A percentile compares a stretch with the other conserved stretches of the same genome.
Evolutionary conservation across 345 rosid species (phyloP).

Genomic region (Citrus hindsii): DNA sequence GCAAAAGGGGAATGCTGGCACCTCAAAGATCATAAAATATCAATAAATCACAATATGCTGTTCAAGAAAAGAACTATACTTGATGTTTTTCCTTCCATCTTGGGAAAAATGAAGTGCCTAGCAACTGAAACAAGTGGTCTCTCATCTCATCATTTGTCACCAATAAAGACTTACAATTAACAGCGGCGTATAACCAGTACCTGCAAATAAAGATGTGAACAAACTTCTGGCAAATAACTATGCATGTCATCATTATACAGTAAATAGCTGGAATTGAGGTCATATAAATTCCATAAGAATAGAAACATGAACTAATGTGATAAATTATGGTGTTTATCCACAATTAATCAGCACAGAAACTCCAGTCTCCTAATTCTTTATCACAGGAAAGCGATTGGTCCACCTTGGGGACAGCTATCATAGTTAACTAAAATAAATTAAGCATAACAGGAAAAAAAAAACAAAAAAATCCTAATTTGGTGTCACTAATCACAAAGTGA

Average conservation of each 20-base stretch:
- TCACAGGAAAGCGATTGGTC: neutral
- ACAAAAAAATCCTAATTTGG: neutral
- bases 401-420: neutral
- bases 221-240: neutral
- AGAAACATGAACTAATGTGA: neutral
- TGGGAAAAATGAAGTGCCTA: constrained; percentile 88
- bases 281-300: neutral
- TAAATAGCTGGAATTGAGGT: neutral
- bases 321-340: neutral
- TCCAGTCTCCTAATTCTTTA: neutral
- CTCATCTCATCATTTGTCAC: constrained; percentile 98
- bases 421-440: neutral
- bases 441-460: neutral
- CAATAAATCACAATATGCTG: neutral
- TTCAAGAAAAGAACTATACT: constrained; percentile 32
- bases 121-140: constrained; percentile 91
- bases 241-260: neutral
- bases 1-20: neutral
- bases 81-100: constrained; percentile 99
- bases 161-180: constrained; percentile 69
- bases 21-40: neutral
- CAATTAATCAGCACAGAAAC: neutral
- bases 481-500: neutral
- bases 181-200: constrained; percentile 99
- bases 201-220: constrained; percentile 31